Evolutionary conservation across 352 stramenopile species (phyloP), one percentile per base, ranked within the genome.

Genomic region (Hyaloperonospora arabidopsidis): DNA sequence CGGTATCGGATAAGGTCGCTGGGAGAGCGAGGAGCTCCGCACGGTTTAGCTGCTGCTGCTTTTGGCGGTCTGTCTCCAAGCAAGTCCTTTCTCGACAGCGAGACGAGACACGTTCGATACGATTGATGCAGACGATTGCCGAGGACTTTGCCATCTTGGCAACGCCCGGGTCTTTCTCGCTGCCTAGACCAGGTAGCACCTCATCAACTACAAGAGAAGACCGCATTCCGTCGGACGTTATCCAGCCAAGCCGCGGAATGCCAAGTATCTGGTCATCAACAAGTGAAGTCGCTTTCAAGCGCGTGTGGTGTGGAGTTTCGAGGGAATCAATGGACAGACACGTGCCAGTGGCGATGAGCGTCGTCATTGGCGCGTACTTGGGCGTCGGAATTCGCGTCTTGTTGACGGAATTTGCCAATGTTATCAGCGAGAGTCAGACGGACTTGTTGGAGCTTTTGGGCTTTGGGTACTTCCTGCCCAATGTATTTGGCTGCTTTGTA

Each of bases 401-500:
- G 49, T 61, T 83, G 19, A 79, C 62, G 2, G 73, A 83, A 50
- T 70, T 83, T 36, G 70, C 63, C 15, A 29, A 70, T 32, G 63
- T 52, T 48, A 52, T 80, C 48, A 57, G 65, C 36, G 40, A 57
- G 25, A 66, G 49, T 22, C 65, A 85, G 55, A 73, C 63, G 29
- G 54, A 70, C 38, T 59, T 85, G 52, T 53, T 83, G 29, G n/a
- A 72, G 35, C 52, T 81, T 49, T 59, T 87, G 41, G 76, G 76
- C 39, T 68, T 81, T 34, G 62, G 58, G 5, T 87, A 57, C 50
- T 85, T 77, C 51, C 53, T 87, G 46, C 65, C 76, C 5, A 87
- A 87, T 44, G 70, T 67, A 1, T 14, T 84, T 22, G 76, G 76
- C 34, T 84, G 72, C 55, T 87, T 87, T 55, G 58, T 87, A 36